phyloP scores from a whole-genome alignment of 768 basidiomycete genomes.

The Russula lepida region DNA sequence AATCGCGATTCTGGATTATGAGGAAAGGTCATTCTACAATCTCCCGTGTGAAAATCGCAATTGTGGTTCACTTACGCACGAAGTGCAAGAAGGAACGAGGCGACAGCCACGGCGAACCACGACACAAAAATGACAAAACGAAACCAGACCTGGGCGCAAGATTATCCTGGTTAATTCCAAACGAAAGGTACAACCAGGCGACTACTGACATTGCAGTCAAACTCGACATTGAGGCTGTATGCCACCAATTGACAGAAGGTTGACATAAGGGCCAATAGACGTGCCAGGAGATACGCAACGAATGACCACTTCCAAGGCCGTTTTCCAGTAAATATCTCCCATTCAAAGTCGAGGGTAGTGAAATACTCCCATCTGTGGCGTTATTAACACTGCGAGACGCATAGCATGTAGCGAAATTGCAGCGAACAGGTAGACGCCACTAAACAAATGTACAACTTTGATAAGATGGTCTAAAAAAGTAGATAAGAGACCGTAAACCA shows the following conservation, averaged over 20 bases:
- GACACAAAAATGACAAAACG: not conserved
- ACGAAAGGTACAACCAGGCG: not conserved
- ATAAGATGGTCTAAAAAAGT: not conserved
- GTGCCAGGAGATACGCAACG: constrained; percentile 4
- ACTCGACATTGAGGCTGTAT: not conserved
- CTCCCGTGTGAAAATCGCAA: not conserved
- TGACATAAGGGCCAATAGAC: constrained; percentile 3
- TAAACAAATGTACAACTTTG: constrained; percentile 12
- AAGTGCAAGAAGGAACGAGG: constrained; percentile 15
- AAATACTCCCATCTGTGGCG: constrained; percentile 11
- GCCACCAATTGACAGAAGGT: not conserved
- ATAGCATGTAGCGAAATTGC: too few species aligned
- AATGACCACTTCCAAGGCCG: constrained; percentile 16
- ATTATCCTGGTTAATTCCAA: not conserved
- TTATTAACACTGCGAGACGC: not conserved
- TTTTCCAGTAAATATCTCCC: constrained; percentile 13
- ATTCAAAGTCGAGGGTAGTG: constrained; percentile 14
- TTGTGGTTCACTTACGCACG: constrained; percentile 6
- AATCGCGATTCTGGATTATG: constrained; percentile 2
- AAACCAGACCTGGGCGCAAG: not conserved
- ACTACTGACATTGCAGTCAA: constrained; percentile 4
- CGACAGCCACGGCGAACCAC: constrained; percentile 4
- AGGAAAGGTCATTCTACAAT: not conserved
- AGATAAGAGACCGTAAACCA: not conserved
- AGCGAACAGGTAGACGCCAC: constrained; percentile 8